Evolutionary conservation across 495 filamentous ascomycete genomes (phyloP).

Genomic region (Neurospora sp.): DNA sequence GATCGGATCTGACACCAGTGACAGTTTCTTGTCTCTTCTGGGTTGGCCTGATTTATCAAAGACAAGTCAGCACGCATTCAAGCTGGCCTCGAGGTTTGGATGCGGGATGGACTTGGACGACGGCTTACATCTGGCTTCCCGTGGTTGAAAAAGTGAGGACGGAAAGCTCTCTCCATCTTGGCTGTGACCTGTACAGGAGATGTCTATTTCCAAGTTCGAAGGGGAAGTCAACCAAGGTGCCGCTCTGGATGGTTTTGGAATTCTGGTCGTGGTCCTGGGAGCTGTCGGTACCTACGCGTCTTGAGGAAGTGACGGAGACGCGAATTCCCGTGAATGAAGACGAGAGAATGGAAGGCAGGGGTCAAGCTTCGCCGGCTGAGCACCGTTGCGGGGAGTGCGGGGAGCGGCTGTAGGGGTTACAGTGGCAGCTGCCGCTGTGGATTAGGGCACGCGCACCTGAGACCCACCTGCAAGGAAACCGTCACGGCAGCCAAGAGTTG

Average conservation of each 20-base stretch:
- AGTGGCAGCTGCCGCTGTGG: not conserved
- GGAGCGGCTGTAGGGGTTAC: not conserved
- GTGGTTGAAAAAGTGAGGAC: slow-evolving; percentile 34
- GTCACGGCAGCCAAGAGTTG: not conserved
- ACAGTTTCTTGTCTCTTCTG: slow-evolving; percentile 26
- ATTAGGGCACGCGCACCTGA: not conserved
- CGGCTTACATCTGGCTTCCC: slow-evolving; percentile 24
- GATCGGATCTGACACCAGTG: slow-evolving; percentile 43
- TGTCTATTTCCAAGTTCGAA: not conserved
- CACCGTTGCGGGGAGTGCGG: not conserved
- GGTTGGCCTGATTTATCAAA: slow-evolving; percentile 9
- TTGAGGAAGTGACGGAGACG: not conserved
- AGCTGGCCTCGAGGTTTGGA: not conserved
- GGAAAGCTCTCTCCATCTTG: slow-evolving; percentile 28
- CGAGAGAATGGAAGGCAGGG: not conserved
- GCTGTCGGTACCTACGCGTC: not conserved
- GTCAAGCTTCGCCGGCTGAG: not conserved
- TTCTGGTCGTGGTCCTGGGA: not conserved
- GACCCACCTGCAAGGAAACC: not conserved
- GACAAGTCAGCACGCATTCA: not conserved
- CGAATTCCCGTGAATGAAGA: not conserved
- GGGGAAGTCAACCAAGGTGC: not conserved
- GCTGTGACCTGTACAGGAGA: not conserved
- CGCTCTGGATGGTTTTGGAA: not conserved
- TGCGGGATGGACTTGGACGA: not conserved